These are phyloP conservation scores for Basidiobolus heterosporus DNA, from an alignment of 371 early-diverging fungal genomes.

Conservation along the genomic window DNA sequence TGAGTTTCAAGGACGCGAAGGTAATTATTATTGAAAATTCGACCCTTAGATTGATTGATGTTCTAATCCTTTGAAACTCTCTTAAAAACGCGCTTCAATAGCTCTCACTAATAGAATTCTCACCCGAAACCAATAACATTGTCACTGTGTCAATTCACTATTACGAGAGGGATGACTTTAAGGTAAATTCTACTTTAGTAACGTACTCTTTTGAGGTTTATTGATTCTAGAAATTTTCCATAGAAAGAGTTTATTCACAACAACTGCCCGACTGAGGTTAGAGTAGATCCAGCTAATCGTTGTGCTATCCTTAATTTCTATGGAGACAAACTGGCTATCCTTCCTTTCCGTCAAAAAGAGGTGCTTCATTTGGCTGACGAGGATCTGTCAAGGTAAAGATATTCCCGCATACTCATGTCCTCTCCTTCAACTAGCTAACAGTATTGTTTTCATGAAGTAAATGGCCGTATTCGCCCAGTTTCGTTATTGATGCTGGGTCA, in stretches of 20 bases:
- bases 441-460: conserved; percentile 17
- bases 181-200: conserved; percentile 22
- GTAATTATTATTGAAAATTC: conserved; percentile 18
- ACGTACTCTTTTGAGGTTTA: neutral
- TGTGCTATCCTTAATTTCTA: conserved; percentile 79
- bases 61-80: neutral
- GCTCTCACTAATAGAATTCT: conserved; percentile 85
- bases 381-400: conserved; percentile 24
- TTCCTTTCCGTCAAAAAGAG: conserved; percentile 72
- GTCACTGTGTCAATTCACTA: conserved; percentile 89
- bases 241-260: conserved; percentile 48
- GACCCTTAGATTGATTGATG: neutral
- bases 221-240: neutral
- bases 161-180: conserved; percentile 84
- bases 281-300: conserved; percentile 64
- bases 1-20: conserved; percentile 88
- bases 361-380: conserved; percentile 21
- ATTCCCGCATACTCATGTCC: too few relatives aligned
- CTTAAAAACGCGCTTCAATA: conserved; percentile 10
- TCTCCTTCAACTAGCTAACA: neutral
- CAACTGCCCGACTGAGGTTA: conserved; percentile 39
- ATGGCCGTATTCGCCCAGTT: conserved; percentile 58
- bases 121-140: conserved; percentile 49
- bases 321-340: conserved; percentile 71
- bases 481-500: conserved; percentile 53